Evolutionary conservation across 352 stramenopile species (phyloP).

Genomic region (Phytophthora pisi): DNA sequence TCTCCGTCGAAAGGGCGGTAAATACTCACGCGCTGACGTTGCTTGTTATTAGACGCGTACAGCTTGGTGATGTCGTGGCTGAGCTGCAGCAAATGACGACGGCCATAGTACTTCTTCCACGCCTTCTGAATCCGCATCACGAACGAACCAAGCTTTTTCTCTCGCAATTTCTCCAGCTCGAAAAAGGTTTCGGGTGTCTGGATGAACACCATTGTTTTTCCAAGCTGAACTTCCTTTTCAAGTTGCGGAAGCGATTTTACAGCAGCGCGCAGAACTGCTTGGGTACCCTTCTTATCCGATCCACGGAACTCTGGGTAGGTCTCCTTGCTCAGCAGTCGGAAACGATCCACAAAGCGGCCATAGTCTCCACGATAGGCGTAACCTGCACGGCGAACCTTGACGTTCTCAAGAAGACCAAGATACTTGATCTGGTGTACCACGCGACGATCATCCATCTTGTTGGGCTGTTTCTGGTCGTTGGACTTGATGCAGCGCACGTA

Average conservation of each 20-base stretch:
- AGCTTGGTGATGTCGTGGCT: constrained; percentile 88
- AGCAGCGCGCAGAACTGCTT: constrained; percentile 81
- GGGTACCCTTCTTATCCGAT: constrained; percentile 85
- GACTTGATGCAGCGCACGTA: constrained; percentile 94
- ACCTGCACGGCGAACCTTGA: constrained; percentile 86
- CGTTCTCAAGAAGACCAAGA: constrained; percentile 85
- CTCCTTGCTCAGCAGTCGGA: constrained; percentile 79
- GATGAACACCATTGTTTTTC: constrained; percentile 93
- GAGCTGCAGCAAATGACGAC: constrained; percentile 83
- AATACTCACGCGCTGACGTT: constrained; percentile 86
- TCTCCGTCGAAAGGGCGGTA: constrained; percentile 88
- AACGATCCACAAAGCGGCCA: constrained; percentile 85
- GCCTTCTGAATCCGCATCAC: constrained; percentile 81
- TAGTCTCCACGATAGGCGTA: constrained; percentile 90
- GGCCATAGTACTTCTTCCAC: constrained; percentile 83
- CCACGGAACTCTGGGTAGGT: constrained; percentile 83
- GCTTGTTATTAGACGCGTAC: constrained; percentile 81
- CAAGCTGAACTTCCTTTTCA: constrained; percentile 86
- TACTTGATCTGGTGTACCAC: constrained; percentile 91
- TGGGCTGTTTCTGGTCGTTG: constrained; percentile 89
- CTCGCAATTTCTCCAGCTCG: constrained; percentile 85
- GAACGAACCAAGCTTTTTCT: constrained; percentile 80
- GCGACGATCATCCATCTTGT: constrained; percentile 85
- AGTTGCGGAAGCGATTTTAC: constrained; percentile 72
- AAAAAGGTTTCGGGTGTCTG: constrained; percentile 91